Evolutionary conservation across 139 green algal genomes (phyloP), one percentile per base, ranked within the genome.

Genomic region (Diplosphaera chodatii): DNA sequence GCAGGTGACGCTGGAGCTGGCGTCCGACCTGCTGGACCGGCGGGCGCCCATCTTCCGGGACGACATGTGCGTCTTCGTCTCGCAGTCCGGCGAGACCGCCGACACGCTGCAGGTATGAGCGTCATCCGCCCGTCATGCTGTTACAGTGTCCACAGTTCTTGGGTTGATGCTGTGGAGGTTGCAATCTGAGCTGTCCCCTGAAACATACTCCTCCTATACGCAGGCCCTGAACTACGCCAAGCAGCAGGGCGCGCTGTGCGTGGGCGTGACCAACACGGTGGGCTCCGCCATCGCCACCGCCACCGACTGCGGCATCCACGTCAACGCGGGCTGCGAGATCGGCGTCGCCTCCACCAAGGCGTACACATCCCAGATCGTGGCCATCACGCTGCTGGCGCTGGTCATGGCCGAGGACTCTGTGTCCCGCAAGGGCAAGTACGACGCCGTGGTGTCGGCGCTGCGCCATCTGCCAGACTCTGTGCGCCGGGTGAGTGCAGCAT

Each of bases 181-280:
- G 37, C 37, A 20, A 10, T 48, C 6, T 48, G 37, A 6, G 6
- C 37, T 10, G 10, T 48, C 37, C 8, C 10, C 8, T n/a, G n/a
- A n/a, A n/a, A n/a, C n/a, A n/a, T n/a, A n/a, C n/a, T n/a, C n/a
- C n/a, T n/a, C n/a, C n/a, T n/a, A n/a, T n/a, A n/a, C 22, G 29
- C 75, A 75, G 32, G 83, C 83, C 21, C 73, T 89, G 41, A 80
- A 85, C 48, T 89, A 88, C 41, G 83, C 83, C 33, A 86, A 87
- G 69, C 41, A 31, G 10, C 69, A 64, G 31, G 88, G 88, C 66
- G 86, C 88, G 69, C 75, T 93, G 32, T 93, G 88, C 69, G 81
- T 93, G 66, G 88, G 88, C 48, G 79, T 93, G 30, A 94, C 88
- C 67, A 93, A 93, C 80, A 93, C 88, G 21, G 88, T 93, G n/a